Conservation (phyloP, 1,284 basidiomycete genomes). For the Ganoderma boninense region DNA sequence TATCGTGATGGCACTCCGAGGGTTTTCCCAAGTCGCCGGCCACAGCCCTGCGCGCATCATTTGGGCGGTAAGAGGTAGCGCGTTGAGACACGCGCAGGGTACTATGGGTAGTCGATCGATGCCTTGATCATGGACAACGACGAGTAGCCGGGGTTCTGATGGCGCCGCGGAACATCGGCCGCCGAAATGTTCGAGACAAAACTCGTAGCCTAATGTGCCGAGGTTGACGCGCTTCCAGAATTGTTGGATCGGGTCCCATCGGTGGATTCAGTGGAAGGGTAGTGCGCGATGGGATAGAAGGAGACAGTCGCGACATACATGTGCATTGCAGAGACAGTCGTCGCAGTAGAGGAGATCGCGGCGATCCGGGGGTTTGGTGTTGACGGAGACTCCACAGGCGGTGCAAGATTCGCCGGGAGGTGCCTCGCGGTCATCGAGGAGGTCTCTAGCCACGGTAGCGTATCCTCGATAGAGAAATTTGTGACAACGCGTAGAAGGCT, state of each 20-base stretch:
- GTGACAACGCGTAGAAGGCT: no score
- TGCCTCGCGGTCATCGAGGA: not conserved
- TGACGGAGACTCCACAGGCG: no score
- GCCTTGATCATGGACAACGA: not conserved
- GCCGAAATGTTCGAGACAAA: not conserved
- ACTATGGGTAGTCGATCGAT: not conserved
- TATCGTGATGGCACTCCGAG: not conserved
- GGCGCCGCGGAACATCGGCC: not conserved
- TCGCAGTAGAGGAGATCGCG: not conserved
- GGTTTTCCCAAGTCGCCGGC: conserved; percentile 1
- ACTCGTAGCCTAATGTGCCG: not conserved
- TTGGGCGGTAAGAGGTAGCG: not conserved
- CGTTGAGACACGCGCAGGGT: not conserved
- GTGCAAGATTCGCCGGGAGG: no score
- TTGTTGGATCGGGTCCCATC: not conserved
- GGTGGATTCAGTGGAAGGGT: not conserved
- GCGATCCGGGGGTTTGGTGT: not conserved
- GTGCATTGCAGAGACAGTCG: not conserved
- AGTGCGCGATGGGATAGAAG: not conserved
- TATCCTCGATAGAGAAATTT: no score
- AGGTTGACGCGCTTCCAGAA: not conserved
- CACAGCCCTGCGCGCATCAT: not conserved
- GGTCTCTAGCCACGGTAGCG: not conserved
- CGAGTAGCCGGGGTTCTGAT: not conserved
- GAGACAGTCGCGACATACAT: not conserved